Percentiles rank a stretch among this genome's conserved stretches.
Conservation (phyloP, 805 yeast genomes). For the Starmera caribaea region DNA sequence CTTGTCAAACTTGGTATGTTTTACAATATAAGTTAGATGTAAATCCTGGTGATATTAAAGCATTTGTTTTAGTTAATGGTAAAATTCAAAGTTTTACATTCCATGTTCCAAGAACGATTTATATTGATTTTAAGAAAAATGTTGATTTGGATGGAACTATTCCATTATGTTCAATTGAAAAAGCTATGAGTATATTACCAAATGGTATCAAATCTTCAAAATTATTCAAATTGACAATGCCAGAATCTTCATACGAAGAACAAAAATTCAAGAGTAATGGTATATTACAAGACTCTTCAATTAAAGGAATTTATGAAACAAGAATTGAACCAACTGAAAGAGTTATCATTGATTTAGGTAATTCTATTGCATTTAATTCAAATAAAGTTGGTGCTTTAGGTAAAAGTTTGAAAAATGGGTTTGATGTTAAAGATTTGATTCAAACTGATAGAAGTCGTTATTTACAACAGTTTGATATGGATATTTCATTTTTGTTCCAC, state of each 20-base stretch:
- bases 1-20: conserved; percentile 79
- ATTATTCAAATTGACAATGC: conserved; percentile 57
- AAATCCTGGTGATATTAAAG: conserved; percentile 69
- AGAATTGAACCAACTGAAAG: conserved; percentile 59
- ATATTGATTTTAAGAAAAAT: conserved; percentile 50
- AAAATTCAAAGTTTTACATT: conserved; percentile 67
- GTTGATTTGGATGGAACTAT: conserved; percentile 31
- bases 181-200: conserved; percentile 56
- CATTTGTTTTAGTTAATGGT: conserved; percentile 55
- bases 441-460: conserved; percentile 41
- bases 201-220: conserved; percentile 45
- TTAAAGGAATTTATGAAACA: conserved; percentile 70
- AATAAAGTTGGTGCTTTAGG: conserved; percentile 76
- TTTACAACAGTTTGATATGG: conserved; percentile 44
- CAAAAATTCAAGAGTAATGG: conserved; percentile 53
- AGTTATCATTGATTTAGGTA: conserved; percentile 72
- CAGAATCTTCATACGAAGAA: conserved; percentile 49
- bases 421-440: conserved; percentile 48
- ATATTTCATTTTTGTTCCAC: conserved; percentile 58
- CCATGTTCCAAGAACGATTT: conserved; percentile 66
- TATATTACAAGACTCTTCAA: conserved; percentile 48
- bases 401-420: conserved; percentile 77
- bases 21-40: conserved; percentile 55
- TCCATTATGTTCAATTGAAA: conserved; percentile 45
- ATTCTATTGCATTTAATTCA: conserved; percentile 59